Percentiles rank a stretch among this genome's conserved stretches.
Evolutionary conservation across 371 early-diverging fungal species (phyloP).

Genomic region (Massospora cicadina): DNA sequence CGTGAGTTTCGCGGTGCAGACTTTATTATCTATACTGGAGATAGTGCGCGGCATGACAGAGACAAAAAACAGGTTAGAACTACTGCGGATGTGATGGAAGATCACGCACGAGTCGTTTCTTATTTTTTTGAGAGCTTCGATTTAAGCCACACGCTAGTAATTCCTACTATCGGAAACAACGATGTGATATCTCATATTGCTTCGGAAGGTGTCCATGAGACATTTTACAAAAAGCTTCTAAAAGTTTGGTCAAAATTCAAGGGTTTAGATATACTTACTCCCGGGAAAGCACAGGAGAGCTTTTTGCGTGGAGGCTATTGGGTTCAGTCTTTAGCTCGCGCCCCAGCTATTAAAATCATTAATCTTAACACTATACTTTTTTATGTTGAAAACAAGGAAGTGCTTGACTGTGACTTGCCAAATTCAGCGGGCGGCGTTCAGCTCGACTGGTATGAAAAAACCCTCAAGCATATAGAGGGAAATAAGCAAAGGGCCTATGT

Average conservation of each 20-base stretch:
- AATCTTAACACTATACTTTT: constrained; percentile 18
- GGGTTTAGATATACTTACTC: constrained; percentile 4
- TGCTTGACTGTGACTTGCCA: constrained; percentile 16
- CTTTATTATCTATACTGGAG: constrained; percentile 30
- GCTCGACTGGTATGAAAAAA: constrained; percentile 18
- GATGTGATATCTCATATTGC: constrained; percentile 19
- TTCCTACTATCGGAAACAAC: constrained; percentile 29
- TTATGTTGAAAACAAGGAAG: constrained; percentile 14
- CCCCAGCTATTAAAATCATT: constrained; percentile 12
- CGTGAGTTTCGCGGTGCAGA: constrained; percentile 18
- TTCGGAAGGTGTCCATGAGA: neutral
- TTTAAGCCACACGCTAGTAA: constrained; percentile 15
- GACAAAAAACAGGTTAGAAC: constrained; percentile 19
- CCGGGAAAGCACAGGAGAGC: neutral
- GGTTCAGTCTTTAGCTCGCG: constrained; percentile 7
- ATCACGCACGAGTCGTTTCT: constrained; percentile 18
- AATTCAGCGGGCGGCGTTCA: constrained; percentile 17
- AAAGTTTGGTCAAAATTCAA: neutral
- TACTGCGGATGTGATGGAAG: constrained; percentile 12
- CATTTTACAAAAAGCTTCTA: neutral
- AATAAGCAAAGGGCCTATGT: constrained; percentile 16
- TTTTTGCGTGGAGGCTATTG: constrained; percentile 13
- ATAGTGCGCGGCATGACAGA: constrained; percentile 25
- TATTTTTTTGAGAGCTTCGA: constrained; percentile 19
- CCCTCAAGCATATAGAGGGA: constrained; percentile 10